Percentiles rank a stretch among this genome's conserved stretches.
These are phyloP conservation scores for Tardiomyces depauwii DNA, from an alignment of 1,139 yeast genomes.

Conservation along the genomic window DNA sequence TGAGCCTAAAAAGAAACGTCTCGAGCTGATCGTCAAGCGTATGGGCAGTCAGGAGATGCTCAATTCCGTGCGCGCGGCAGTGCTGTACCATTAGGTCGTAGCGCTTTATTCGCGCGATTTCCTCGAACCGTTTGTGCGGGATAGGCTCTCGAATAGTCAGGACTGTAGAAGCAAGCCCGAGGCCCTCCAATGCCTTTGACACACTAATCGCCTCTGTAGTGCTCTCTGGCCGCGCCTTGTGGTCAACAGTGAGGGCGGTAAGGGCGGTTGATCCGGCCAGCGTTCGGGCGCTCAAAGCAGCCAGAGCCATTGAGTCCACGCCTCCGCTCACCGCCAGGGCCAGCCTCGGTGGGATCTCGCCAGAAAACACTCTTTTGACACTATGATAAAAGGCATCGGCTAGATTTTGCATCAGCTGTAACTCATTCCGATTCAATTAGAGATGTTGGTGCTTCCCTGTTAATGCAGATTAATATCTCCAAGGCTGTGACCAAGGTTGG, in stretches of 20 bases:
- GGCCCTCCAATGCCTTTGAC: conserved; percentile 15
- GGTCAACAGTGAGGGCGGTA: conserved; percentile 49
- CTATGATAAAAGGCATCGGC: background rate
- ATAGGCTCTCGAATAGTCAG: conserved; percentile 5
- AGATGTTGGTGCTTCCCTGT: too few species aligned
- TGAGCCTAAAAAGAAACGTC: conserved; percentile 48
- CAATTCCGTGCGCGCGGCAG: conserved; percentile 25
- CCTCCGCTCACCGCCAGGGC: conserved; percentile 64
- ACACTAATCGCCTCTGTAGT: conserved; percentile 37
- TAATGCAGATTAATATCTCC: too few species aligned
- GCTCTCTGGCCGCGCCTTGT: conserved; percentile 39
- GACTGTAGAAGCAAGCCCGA: conserved; percentile 4
- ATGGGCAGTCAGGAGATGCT: conserved; percentile 48
- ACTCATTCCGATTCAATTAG: too few species aligned
- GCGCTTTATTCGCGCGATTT: conserved; percentile 44
- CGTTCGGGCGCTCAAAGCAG: conserved; percentile 24
- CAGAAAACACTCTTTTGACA: background rate
- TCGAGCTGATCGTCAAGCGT: conserved; percentile 64
- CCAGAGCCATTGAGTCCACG: conserved; percentile 65
- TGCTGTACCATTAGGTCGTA: conserved; percentile 32
- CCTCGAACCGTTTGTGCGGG: conserved; percentile 35
- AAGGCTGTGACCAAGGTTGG: too few species aligned
- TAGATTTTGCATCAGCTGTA: background rate
- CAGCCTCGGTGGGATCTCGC: conserved; percentile 9
- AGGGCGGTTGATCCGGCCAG: conserved; percentile 23